Conservation (phyloP, 2,329 filamentous ascomycete genomes). For the Xylaria sp. region DNA sequence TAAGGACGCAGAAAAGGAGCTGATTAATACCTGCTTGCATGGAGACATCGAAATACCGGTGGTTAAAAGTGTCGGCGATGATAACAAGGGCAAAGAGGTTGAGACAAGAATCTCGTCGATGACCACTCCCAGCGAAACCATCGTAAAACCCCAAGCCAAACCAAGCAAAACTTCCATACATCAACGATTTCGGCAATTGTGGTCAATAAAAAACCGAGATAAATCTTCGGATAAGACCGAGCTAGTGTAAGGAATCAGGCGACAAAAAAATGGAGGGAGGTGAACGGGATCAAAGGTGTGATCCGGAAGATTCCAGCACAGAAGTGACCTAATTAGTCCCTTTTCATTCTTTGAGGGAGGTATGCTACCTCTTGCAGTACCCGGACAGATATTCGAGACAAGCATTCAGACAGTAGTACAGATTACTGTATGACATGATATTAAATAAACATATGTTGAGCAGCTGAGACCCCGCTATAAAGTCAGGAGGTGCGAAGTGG, state of each 20-base stretch:
- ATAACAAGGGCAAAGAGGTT: conserved; percentile 6
- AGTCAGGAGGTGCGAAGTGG: background rate
- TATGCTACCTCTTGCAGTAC: background rate
- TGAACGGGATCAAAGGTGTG: background rate
- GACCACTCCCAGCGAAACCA: background rate
- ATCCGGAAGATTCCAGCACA: conserved; percentile 8
- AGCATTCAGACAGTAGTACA: conserved; percentile 13
- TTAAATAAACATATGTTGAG: conserved; percentile 26
- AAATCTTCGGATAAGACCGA: conserved; percentile 32
- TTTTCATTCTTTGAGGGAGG: conserved; percentile 7
- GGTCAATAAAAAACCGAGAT: conserved; percentile 7
- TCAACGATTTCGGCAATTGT: conserved; percentile 28
- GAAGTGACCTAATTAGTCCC: conserved; percentile 20
- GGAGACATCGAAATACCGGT: background rate
- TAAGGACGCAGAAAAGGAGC: conserved; percentile 34
- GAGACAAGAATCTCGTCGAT: background rate
- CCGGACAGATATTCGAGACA: conserved; percentile 18
- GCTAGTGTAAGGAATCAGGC: background rate
- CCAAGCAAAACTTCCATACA: conserved; percentile 24
- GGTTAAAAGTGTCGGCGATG: background rate
- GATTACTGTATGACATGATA: conserved; percentile 21
- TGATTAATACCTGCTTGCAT: background rate
- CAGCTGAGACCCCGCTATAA: background rate
- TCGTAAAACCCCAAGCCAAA: conserved; percentile 12
- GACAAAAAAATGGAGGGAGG: background rate